Conservation (phyloP, 1,284 basidiomycete genomes). For the Apiotrichum mycotoxinovorans region DNA sequence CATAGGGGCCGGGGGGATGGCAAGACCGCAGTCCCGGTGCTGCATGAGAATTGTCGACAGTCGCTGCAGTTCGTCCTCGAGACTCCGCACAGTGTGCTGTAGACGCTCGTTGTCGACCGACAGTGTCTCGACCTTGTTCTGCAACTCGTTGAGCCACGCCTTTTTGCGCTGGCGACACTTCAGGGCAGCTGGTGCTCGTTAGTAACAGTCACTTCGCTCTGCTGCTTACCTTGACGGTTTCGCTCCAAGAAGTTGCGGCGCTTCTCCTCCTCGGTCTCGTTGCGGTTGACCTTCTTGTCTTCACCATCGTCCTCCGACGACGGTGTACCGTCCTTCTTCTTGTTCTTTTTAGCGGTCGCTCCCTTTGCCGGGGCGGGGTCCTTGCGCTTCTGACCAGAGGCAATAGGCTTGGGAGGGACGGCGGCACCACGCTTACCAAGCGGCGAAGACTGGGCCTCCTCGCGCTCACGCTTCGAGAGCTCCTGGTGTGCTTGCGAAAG, state of each 20-base stretch:
- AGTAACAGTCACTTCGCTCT: background rate
- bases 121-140: conserved; percentile 88
- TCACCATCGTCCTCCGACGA: conserved; percentile 37
- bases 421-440: conserved; percentile 17
- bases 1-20: conserved; percentile 20
- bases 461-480: conserved; percentile 84
- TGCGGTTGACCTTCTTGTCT: conserved; percentile 54
- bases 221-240: conserved; percentile 77
- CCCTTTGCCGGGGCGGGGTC: conserved; percentile 2
- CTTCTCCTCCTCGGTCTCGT: conserved; percentile 94
- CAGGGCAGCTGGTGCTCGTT: conserved; percentile 92
- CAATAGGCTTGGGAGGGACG: conserved; percentile 7
- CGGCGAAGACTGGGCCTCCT: conserved; percentile 44
- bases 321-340: conserved; percentile 50
- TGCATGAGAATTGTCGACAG: conserved; percentile 51
- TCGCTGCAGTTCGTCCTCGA: conserved; percentile 60
- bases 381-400: conserved; percentile 11
- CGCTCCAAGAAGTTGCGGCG: conserved; percentile 88
- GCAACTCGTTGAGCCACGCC: conserved; percentile 89
- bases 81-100: conserved; percentile 53
- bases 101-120: conserved; percentile 92
- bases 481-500: conserved; percentile 92
- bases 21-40: conserved; percentile 47
- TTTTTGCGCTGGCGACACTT: conserved; percentile 99
- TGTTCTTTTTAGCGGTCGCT: conserved; percentile 31